phyloP scores from a whole-genome alignment of 2,329 filamentous ascomycete species.

The Tolypocladium sp. region DNA sequence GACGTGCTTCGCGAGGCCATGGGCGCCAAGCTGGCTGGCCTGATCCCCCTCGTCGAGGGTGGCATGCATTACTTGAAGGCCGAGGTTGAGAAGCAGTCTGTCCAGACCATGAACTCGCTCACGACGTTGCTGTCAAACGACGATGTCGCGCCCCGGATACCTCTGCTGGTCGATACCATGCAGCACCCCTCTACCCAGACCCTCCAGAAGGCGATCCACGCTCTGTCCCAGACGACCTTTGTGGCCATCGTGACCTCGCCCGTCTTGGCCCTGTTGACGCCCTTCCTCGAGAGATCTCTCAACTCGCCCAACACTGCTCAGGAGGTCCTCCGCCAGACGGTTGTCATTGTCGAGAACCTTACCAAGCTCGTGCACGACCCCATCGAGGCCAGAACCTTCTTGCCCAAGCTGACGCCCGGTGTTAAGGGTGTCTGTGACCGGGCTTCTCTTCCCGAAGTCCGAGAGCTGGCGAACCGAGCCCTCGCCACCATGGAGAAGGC shows the following conservation, averaged over 20 bases:
- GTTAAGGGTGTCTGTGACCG: slow-evolving; percentile 81
- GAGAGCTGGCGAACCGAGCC: slow-evolving; percentile 77
- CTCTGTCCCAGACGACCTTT: slow-evolving; percentile 95
- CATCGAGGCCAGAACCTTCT: slow-evolving; percentile 85
- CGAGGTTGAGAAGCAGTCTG: slow-evolving; percentile 82
- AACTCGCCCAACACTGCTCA: slow-evolving; percentile 87
- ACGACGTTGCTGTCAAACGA: slow-evolving; percentile 91
- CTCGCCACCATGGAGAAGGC: slow-evolving; percentile 85
- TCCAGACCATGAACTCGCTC: slow-evolving; percentile 83
- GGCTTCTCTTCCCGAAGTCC: slow-evolving; percentile 88
- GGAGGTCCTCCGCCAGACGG: slow-evolving; percentile 90
- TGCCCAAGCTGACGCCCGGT: slow-evolving; percentile 90
- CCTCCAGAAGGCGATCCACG: slow-evolving; percentile 92
- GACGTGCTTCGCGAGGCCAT: slow-evolving; percentile 84
- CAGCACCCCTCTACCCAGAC: slow-evolving; percentile 84
- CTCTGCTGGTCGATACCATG: slow-evolving; percentile 88
- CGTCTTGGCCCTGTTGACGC: slow-evolving; percentile 87
- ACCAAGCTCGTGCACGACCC: slow-evolving; percentile 96
- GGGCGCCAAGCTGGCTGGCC: slow-evolving; percentile 73
- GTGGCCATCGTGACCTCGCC: slow-evolving; percentile 93
- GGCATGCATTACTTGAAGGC: slow-evolving; percentile 96
- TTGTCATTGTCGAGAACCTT: slow-evolving; percentile 94
- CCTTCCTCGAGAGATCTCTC: slow-evolving; percentile 85
- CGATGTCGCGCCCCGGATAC: slow-evolving; percentile 86
- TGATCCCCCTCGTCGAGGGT: slow-evolving; percentile 85